Base-by-base conservation (phyloP, 768 basidiomycete genomes). In the Pleurotus djamor region DNA sequence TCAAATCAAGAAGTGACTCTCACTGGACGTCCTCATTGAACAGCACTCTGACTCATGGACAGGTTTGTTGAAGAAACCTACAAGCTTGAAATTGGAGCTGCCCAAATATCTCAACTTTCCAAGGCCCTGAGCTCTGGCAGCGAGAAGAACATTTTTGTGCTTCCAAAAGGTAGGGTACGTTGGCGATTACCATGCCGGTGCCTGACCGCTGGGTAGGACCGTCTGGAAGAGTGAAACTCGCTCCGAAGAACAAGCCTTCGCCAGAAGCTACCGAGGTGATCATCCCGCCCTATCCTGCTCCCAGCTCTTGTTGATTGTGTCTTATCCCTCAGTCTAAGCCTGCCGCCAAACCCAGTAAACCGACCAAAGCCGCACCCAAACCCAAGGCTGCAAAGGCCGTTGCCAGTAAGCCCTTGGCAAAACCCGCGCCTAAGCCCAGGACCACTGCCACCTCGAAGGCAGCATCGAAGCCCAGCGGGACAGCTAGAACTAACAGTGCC, bases 41-140 rank as follows among this genome's bases (percentile, higher is more conserved):
- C 9, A 17, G 13, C 16, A 10, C 44, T 41, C 16, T 41, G 38
- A 56, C 7, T 12, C 17, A 28, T 8, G 3, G 9, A 21, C 32
- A 95, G 93, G 79, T 97, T 75, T 72, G 88, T 97, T 58, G 93
- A 94, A 74, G 79, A 83, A 59, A 85, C 80, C 66, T 97, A 95
- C 80, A 86, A 87, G 67, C 77, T 97, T 58, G 83, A 87, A 65
- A 89, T 94, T 62, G 88, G 87, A 55, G 79, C 88, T 60, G 84
- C 91, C 17, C 93, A 95, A 75, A 82, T 78, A 66, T 85, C 83
- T 48, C 88, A 92, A 74, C 83, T 98, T 66, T 83, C 88, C 60
- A 86, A 81, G 64, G 94, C 95, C 57, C 88, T 98, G 69, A 76
- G 83, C 56, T 76, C 81, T n/a, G 94, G 96, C 57, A 85, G 83